Evolutionary conservation across 2,329 filamentous ascomycete genomes (phyloP), one percentile per base, ranked within the genome.

Genomic region (Cryphonectria japonica): DNA sequence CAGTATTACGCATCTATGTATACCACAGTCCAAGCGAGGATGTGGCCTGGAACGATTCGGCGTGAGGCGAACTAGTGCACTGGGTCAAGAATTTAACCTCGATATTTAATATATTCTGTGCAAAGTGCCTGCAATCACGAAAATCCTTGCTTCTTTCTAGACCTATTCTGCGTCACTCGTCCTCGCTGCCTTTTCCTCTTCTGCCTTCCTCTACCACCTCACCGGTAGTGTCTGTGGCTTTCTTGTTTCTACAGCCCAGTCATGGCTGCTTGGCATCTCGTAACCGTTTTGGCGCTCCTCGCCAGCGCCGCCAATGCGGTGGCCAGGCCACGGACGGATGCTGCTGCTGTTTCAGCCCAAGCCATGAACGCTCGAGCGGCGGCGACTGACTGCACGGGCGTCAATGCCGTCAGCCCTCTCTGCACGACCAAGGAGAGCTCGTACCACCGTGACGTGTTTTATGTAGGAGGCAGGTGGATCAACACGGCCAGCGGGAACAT

Each of bases 391-490:
- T 71, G 70, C 59, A 67, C 67, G n/a, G 70, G 70, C 57, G 64
- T 71, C 70, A 69, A 67, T 61, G 70, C 61, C 46, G 68, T 71
- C 63, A 67, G 69, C 46, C 65, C 67, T 19, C 57, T 68, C 37
- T 72, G 73, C 67, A 67, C 57, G 26, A 68, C 59, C 19, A 70
- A 70, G 63, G 73, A 75, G 63, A 66, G n/a, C 9, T 16, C 64
- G 0, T 67, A 68, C 59, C 43, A 70, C 59, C 76, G 77, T 46
- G 75, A 78, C 62, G 73, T 78, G 60, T 75, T 78, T 71, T 78
- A 79, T 68, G 76, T 78, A 54, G 78, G 78, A 46, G 78, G 78
- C 22, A 73, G 75, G 39, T 76, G 76, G 68, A 73, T 74, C 19
- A n/a, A 63, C 41, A 68, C 43, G 19, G 69, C 75, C 68, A 71